phyloP scores from a whole-genome alignment of 768 basidiomycete genomes.

The Phylloporus scabripes region DNA sequence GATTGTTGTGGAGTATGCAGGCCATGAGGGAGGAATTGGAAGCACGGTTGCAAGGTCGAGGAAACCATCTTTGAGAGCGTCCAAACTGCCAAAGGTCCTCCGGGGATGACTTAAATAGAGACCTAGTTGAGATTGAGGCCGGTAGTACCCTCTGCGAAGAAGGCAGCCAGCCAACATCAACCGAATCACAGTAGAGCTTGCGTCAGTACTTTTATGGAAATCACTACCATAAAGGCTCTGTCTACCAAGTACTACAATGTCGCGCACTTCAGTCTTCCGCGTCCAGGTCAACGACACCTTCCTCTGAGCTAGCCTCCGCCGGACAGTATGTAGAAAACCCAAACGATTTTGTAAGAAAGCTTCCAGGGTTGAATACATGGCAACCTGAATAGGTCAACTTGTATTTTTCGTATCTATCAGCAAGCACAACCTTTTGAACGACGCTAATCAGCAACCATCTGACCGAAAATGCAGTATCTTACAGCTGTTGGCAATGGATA shows the following conservation, averaged over 20 bases:
- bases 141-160: conserved; percentile 6
- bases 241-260: background rate
- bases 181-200: background rate
- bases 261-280: conserved; percentile 27
- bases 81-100: conserved; percentile 24
- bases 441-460: conserved; percentile 6
- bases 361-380: conserved; percentile 97
- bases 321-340: conserved; percentile 91
- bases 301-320: conserved; percentile 76
- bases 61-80: conserved; percentile 54
- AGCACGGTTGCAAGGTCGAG: conserved; percentile 71
- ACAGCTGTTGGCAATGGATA: conserved; percentile 94
- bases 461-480: conserved; percentile 25
- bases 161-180: conserved; percentile 24
- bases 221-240: background rate
- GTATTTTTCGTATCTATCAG: conserved; percentile 94
- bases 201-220: background rate
- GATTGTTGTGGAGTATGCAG: conserved; percentile 71
- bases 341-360: conserved; percentile 78
- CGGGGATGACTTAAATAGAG: conserved; percentile 2
- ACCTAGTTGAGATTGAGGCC: conserved; percentile 2
- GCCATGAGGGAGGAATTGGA: conserved; percentile 63
- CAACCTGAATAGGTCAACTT: conserved; percentile 97
- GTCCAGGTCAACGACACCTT: conserved; percentile 48
- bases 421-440: conserved; percentile 68